These are phyloP conservation scores for Vigna angularis DNA, from an alignment of 306 rosid species.

Conservation along the genomic window DNA sequence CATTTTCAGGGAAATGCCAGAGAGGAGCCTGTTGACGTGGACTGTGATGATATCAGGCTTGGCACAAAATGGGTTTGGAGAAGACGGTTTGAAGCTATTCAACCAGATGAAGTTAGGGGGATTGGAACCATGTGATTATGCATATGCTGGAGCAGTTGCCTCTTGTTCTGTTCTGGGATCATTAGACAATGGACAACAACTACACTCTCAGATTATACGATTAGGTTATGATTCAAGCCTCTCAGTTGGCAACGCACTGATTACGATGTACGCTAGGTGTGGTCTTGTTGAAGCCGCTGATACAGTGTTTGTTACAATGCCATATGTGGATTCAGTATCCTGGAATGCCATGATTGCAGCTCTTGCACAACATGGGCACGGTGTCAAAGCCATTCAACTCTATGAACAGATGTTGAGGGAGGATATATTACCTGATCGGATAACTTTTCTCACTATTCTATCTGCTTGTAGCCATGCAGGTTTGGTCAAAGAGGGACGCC, in stretches of 20 bases:
- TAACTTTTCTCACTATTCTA: constrained; percentile 62
- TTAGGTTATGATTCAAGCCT: constrained; percentile 59
- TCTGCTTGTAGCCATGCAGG: constrained; percentile 67
- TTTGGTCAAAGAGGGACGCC: constrained; percentile 55
- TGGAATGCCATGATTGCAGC: constrained; percentile 75
- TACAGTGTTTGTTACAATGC: constrained; percentile 59
- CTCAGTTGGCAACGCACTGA: constrained; percentile 58
- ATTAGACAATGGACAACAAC: constrained; percentile 56
- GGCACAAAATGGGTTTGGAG: constrained; percentile 60
- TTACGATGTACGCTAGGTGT: constrained; percentile 65
- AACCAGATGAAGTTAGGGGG: constrained; percentile 60
- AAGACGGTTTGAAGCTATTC: constrained; percentile 60
- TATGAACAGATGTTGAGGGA: constrained; percentile 62
- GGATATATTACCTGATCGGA: constrained; percentile 57
- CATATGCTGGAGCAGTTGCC: constrained; percentile 61
- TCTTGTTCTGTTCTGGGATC: constrained; percentile 60
- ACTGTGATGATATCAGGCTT: constrained; percentile 63
- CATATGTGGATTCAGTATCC: constrained; percentile 61
- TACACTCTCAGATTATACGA: constrained; percentile 55
- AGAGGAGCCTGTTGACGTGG: constrained; percentile 59
- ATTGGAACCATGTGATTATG: constrained; percentile 65
- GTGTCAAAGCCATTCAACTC: constrained; percentile 53
- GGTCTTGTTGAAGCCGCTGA: constrained; percentile 61
- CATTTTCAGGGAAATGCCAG: constrained; percentile 55
- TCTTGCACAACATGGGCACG: constrained; percentile 61